Percentiles rank a stretch among this genome's conserved stretches.
These are phyloP conservation scores for Lachancea kluyveri DNA, from an alignment of 805 yeast species.

Conservation along the genomic window DNA sequence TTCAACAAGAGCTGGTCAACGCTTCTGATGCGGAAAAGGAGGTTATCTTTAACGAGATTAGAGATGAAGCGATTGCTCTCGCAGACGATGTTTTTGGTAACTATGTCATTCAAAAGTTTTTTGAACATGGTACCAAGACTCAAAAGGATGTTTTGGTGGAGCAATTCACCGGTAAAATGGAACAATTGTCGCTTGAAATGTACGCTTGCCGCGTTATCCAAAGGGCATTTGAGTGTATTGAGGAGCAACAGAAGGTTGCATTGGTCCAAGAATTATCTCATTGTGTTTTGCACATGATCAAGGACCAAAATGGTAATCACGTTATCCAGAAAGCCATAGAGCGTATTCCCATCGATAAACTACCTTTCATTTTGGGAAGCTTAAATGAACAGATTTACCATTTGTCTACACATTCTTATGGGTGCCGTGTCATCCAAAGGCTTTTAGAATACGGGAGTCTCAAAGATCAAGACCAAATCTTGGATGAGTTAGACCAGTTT, in stretches of 20 bases:
- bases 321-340: slow-evolving; percentile 95
- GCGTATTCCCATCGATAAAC: slow-evolving; percentile 61
- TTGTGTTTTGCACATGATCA: slow-evolving; percentile 61
- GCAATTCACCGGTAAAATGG: slow-evolving; percentile 52
- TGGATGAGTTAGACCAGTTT: slow-evolving; percentile 66
- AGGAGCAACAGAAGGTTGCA: slow-evolving; percentile 54
- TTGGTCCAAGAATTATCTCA: slow-evolving; percentile 66
- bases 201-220: slow-evolving; percentile 98
- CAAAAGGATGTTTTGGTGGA: slow-evolving; percentile 67
- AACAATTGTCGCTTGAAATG: slow-evolving; percentile 82
- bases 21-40: slow-evolving; percentile 69
- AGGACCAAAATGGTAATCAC: slow-evolving; percentile 97
- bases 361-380: slow-evolving; percentile 68
- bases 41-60: slow-evolving; percentile 75
- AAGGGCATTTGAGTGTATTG: slow-evolving; percentile 75
- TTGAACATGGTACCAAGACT: slow-evolving; percentile 69
- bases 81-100: slow-evolving; percentile 98
- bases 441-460: slow-evolving; percentile 70
- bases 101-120: slow-evolving; percentile 90
- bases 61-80: slow-evolving; percentile 65
- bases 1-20: slow-evolving; percentile 75
- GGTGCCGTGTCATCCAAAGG: slow-evolving; percentile 95
- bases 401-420: slow-evolving; percentile 91
- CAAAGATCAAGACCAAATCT: slow-evolving; percentile 59
- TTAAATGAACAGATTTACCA: slow-evolving; percentile 69